Percentiles rank a stretch among this genome's conserved stretches.
Conservation (phyloP, 2,329 filamentous ascomycete genomes). For the Paecilomyces variotii region DNA sequence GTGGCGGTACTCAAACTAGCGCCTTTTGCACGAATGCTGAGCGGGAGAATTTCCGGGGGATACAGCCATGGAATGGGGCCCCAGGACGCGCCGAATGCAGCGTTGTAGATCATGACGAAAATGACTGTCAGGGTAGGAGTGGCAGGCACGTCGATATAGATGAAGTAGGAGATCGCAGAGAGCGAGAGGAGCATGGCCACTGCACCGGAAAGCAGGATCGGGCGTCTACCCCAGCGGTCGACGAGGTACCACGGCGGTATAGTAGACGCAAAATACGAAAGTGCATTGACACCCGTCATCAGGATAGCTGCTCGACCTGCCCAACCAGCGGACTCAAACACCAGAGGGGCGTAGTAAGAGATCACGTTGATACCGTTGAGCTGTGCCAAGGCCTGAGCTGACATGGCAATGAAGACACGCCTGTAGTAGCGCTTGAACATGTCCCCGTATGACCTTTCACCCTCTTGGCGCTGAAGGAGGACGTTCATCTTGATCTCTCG, state of each 20-base stretch:
- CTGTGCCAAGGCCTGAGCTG: constrained; percentile 88
- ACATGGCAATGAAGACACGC: constrained; percentile 98
- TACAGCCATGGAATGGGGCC: constrained; percentile 97
- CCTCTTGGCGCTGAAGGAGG: constrained; percentile 84
- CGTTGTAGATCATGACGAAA: constrained; percentile 98
- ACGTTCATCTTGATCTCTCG: constrained; percentile 99
- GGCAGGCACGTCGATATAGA: constrained; percentile 68
- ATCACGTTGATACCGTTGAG: constrained; percentile 99
- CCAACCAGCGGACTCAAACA: constrained; percentile 98
- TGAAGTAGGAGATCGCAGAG: constrained; percentile 88
- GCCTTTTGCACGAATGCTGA: constrained; percentile 95
- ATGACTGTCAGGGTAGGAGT: constrained; percentile 83
- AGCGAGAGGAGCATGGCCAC: constrained; percentile 82
- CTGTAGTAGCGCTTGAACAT: constrained; percentile 93
- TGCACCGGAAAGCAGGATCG: constrained; percentile 83
- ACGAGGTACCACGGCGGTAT: constrained; percentile 97
- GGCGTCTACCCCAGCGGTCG: constrained; percentile 80
- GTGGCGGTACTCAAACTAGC: constrained; percentile 91
- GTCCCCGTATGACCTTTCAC: constrained; percentile 80
- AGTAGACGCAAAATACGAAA: constrained; percentile 84
- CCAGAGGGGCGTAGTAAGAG: constrained; percentile 93
- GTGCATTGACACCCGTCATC: constrained; percentile 94
- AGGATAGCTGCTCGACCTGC: constrained; percentile 79
- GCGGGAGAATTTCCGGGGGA: constrained; percentile 93
- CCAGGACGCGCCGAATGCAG: constrained; percentile 95